Percentiles rank a stretch among this genome's conserved stretches.
Evolutionary conservation across 108 stramenopile species (phyloP).

Genomic region (Cyclotella atomus): DNA sequence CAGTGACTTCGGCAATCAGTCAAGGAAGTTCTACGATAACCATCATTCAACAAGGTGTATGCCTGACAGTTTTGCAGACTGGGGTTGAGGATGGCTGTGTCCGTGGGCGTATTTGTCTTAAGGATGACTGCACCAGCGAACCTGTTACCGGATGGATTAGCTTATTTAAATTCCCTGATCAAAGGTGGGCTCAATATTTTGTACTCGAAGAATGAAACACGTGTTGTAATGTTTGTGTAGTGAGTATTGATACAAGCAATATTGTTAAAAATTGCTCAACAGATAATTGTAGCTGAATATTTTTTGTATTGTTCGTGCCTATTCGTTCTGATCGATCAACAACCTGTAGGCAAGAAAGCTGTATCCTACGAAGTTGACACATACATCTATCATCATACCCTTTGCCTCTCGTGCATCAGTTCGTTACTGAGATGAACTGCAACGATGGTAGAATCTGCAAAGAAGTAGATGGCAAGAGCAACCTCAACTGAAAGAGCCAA

Average conservation of each 20-base stretch:
- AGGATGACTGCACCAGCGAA: not conserved
- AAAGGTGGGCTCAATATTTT: conserved; percentile 7
- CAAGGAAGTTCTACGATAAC: conserved; percentile 1
- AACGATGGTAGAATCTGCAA: conserved; percentile 12
- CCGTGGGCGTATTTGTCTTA: conserved; percentile 6
- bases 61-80: conserved; percentile 5
- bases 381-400: conserved; percentile 20
- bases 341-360: conserved; percentile 18
- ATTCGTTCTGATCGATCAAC: not conserved
- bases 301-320: no score
- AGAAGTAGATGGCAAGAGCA: conserved; percentile 18
- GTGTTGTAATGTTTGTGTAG: not conserved
- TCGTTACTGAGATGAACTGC: conserved; percentile 13
- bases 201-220: not conserved
- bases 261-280: no score
- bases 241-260: no score
- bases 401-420: conserved; percentile 12
- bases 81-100: conserved; percentile 16
- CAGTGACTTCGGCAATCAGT: conserved; percentile 4
- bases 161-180: conserved; percentile 1
- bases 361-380: conserved; percentile 10
- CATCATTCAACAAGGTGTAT: not conserved
- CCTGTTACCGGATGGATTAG: not conserved
- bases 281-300: no score
- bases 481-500: conserved; percentile 30